Conservation (phyloP, 495 filamentous ascomycete genomes). For the Trichoderma parareesei region DNA sequence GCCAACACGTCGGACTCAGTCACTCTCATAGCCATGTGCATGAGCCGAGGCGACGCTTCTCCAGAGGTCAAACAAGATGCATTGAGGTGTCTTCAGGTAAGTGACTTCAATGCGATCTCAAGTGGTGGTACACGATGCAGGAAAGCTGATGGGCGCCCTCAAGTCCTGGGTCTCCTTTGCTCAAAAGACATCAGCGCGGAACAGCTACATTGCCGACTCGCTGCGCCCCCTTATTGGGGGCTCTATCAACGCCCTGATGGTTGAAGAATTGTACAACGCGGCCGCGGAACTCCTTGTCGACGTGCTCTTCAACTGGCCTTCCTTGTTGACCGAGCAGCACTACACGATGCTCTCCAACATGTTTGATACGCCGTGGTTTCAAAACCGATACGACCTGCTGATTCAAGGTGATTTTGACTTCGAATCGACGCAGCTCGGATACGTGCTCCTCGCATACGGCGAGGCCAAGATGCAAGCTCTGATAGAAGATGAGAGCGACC, state of each 20-base stretch:
- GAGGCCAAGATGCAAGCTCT: constrained; percentile 50
- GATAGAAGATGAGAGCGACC: constrained; percentile 31
- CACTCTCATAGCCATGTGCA: constrained; percentile 37
- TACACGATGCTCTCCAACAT: constrained; percentile 46
- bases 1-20: constrained; percentile 45
- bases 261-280: constrained; percentile 46
- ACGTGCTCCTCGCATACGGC: constrained; percentile 62
- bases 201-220: constrained; percentile 43
- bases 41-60: not conserved
- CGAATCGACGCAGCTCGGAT: constrained; percentile 59
- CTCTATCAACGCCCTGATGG: constrained; percentile 47
- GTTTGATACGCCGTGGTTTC: constrained; percentile 48
- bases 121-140: constrained; percentile 3
- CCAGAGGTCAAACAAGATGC: constrained; percentile 37
- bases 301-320: constrained; percentile 53
- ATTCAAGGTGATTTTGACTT: constrained; percentile 53
- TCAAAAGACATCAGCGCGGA: constrained; percentile 48
- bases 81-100: constrained; percentile 54
- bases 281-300: constrained; percentile 59
- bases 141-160: not conserved
- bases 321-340: constrained; percentile 50
- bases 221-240: constrained; percentile 47
- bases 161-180: constrained; percentile 64
- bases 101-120: not conserved
- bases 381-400: constrained; percentile 42